Evolutionary conservation across 768 basidiomycete species (phyloP), one percentile per base, ranked within the genome.

Genomic region (Trametes cubensis): DNA sequence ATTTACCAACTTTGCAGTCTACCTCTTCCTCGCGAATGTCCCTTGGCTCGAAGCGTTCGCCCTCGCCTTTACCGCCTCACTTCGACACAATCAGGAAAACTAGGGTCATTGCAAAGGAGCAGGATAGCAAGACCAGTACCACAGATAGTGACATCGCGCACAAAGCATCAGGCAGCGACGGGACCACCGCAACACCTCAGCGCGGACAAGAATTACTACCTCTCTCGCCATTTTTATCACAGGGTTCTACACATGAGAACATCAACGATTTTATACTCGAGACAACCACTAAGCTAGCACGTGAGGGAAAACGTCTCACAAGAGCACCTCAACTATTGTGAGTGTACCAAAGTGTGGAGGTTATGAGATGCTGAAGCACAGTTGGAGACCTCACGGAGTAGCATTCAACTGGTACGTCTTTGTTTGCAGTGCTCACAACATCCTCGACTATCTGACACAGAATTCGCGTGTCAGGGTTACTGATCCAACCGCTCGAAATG

Each of bases 271-370:
- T 64, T 17, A 64, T 68, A 7, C 13, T 68, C 0, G 4, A 61
- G 20, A 66, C 62, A 3, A 61, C 63, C 0, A n/a, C 41, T 8
- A 55, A 54, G 8, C 61, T 68, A 4, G 62, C 67, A 18, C 46
- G 42, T 4, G 60, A 55, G 20, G 65, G 65, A 4, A 68, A 66
- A 34, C 65, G 67, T 11, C 38, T 68, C 30, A 52, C 50, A 10
- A 55, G 58, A 25, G 65, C 65, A 2, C 67, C 67, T 8, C 54
- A 58, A n/a, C 46, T 66, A 4, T 34, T 68, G 67, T 66, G 44
- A 68, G 67, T 62, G 39, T 7, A 41, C 15, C 20, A 10, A 10
- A 50, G 15, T 30, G 38, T 20, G 18, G 20, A 25, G 41, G 20
- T 3, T 18, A 4, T 21, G 39, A 7, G 42, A 4, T 34, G 25